These are phyloP conservation scores for Claviceps sp. DNA, from an alignment of 2,329 filamentous ascomycete genomes.

Conservation along the genomic window DNA sequence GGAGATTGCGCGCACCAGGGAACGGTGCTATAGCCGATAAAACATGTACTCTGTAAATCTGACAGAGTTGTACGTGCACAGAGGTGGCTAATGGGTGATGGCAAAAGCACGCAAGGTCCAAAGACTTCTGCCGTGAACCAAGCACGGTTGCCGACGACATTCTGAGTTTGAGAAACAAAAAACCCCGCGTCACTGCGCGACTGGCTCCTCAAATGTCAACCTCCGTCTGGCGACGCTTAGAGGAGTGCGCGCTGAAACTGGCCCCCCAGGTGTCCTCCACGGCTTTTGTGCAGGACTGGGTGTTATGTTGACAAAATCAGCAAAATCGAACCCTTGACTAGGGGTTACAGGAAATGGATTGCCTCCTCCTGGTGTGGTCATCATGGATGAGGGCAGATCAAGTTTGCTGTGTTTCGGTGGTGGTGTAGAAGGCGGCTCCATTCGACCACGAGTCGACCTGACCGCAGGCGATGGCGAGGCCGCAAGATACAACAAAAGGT, in stretches of 20 bases:
- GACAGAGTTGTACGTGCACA: neutral
- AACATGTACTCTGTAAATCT: neutral
- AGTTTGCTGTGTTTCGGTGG: slow-evolving; percentile 54
- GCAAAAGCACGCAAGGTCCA: neutral
- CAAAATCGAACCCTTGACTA: slow-evolving; percentile 76
- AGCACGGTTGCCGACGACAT: neutral
- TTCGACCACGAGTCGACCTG: slow-evolving; percentile 31
- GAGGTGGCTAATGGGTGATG: neutral
- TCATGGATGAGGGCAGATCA: slow-evolving; percentile 69
- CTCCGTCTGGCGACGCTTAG: slow-evolving; percentile 57
- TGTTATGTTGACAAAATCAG: slow-evolving; percentile 95
- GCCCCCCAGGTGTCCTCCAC: slow-evolving; percentile 67
- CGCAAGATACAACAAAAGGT: slow-evolving; percentile 71
- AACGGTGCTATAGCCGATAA: neutral
- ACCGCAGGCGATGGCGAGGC: slow-evolving; percentile 81
- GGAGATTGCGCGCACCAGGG: neutral
- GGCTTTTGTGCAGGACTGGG: slow-evolving; percentile 84
- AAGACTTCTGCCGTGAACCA: neutral
- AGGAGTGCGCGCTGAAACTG: slow-evolving; percentile 40
- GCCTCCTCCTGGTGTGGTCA: slow-evolving; percentile 68
- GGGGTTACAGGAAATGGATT: slow-evolving; percentile 66
- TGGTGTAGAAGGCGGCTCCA: slow-evolving; percentile 64
- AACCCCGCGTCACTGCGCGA: slow-evolving; percentile 8
- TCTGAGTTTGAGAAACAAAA: neutral
- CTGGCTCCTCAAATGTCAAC: slow-evolving; percentile 68